A percentile compares a stretch with the other conserved stretches of the same genome.
These are phyloP conservation scores for Lodderomyces orthopsilosis DNA, from an alignment of 1,139 yeast species.

Conservation along the genomic window DNA sequence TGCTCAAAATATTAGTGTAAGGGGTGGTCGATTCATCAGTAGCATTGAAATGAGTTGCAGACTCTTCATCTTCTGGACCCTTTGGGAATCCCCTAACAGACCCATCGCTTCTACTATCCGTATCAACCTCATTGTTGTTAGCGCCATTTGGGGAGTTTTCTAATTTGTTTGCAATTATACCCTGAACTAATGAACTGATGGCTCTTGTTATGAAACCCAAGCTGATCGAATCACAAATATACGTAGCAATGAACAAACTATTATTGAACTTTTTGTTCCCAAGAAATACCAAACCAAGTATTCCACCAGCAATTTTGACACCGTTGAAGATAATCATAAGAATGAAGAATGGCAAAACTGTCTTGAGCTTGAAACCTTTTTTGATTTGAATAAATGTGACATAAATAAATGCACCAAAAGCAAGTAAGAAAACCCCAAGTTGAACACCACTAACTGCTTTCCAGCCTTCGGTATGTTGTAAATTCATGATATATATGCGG, in stretches of 20 bases:
- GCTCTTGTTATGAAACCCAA: slow-evolving; percentile 12
- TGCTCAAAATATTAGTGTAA: neutral
- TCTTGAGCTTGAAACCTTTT: slow-evolving; percentile 2
- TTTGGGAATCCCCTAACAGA: neutral
- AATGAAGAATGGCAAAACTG: slow-evolving; percentile 9
- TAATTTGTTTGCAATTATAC: slow-evolving; percentile 7
- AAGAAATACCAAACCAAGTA: slow-evolving; percentile 12
- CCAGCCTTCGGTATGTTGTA: slow-evolving; percentile 7
- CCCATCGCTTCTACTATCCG: neutral
- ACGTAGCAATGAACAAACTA: slow-evolving; percentile 13
- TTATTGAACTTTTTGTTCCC: slow-evolving; percentile 7
- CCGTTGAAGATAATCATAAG: slow-evolving; percentile 8
- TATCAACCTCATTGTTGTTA: neutral
- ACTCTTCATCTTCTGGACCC: slow-evolving; percentile 1
- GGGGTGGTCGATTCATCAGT: neutral
- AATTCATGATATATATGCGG: neutral
- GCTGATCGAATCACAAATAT: slow-evolving; percentile 14
- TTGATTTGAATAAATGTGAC: slow-evolving; percentile 7
- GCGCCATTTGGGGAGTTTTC: neutral
- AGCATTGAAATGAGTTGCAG: neutral
- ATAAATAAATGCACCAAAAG: slow-evolving; percentile 6
- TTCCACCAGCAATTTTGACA: slow-evolving; percentile 13
- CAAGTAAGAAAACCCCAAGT: slow-evolving; percentile 8
- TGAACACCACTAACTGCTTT: slow-evolving; percentile 12
- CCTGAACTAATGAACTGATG: slow-evolving; percentile 12